A percentile compares a stretch with the other conserved stretches of the same genome.
Evolutionary conservation across 805 yeast genomes (phyloP).

Genomic region (Candida glaebosa): DNA sequence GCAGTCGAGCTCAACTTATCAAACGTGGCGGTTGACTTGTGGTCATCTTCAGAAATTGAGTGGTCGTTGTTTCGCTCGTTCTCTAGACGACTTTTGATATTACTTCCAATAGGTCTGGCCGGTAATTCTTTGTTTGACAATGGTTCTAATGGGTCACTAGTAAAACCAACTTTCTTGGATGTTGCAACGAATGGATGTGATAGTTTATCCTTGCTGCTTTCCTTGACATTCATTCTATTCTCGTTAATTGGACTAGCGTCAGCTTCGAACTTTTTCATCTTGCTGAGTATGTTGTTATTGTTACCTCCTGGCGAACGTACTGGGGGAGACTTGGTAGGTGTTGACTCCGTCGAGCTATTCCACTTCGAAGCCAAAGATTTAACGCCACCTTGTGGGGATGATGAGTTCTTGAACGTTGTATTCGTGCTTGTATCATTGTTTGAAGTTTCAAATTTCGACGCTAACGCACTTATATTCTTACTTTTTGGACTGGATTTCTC

Average conservation of each 20-base stretch:
- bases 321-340: slow-evolving; percentile 11
- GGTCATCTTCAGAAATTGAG: background rate
- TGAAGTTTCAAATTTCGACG: slow-evolving; percentile 20
- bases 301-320: slow-evolving; percentile 19
- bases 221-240: background rate
- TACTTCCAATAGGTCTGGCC: background rate
- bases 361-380: slow-evolving; percentile 3
- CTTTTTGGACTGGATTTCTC: slow-evolving; percentile 11
- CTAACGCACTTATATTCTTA: slow-evolving; percentile 16
- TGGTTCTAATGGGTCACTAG: slow-evolving; percentile 7
- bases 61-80: slow-evolving; percentile 5
- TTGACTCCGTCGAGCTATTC: slow-evolving; percentile 9
- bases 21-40: background rate
- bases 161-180: slow-evolving; percentile 12
- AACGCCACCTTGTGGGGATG: slow-evolving; percentile 10
- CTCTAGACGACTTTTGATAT: background rate
- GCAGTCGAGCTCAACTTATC: slow-evolving; percentile 8
- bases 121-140: background rate
- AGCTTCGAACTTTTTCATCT: slow-evolving; percentile 35
- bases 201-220: slow-evolving; percentile 3
- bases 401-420: background rate
- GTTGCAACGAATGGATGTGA: slow-evolving; percentile 14
- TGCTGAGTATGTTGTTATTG: slow-evolving; percentile 26
- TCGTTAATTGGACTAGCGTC: background rate
- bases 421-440: slow-evolving; percentile 6